A percentile compares a stretch with the other conserved stretches of the same genome.
Conservation (phyloP, 176 grass and related monocot species). For the Cymbopogon citratus region DNA sequence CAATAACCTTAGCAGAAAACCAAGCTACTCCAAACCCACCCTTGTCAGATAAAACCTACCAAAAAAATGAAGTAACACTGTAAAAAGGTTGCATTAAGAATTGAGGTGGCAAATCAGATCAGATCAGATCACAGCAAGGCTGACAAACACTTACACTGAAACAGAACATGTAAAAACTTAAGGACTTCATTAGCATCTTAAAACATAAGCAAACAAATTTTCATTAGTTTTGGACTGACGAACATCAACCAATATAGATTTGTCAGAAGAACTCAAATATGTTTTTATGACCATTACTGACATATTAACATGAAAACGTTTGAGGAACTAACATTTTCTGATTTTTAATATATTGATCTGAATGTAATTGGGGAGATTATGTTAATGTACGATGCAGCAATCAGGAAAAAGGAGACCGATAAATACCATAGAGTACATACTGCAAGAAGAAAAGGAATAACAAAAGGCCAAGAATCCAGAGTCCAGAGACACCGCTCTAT, state of each 20-base stretch:
- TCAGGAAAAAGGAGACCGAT: neutral
- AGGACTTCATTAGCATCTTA: neutral
- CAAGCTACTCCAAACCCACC: slow-evolving; percentile 53
- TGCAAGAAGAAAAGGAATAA: neutral
- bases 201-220: neutral
- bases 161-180: neutral
- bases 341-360: neutral
- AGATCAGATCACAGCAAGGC: neutral
- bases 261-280: neutral
- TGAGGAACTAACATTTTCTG: neutral
- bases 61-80: slow-evolving; percentile 23
- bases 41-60: slow-evolving; percentile 59
- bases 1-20: slow-evolving; percentile 81
- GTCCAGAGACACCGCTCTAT: neutral
- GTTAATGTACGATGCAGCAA: neutral
- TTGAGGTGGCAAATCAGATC: neutral
- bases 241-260: neutral
- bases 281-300: neutral
- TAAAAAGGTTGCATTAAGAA: neutral
- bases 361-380: neutral
- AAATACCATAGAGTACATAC: neutral
- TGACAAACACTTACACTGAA: neutral
- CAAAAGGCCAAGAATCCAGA: neutral
- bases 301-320: neutral
- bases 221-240: neutral